Base-by-base conservation (phyloP, 306 rosid genomes). In the Malus orientalis region DNA sequence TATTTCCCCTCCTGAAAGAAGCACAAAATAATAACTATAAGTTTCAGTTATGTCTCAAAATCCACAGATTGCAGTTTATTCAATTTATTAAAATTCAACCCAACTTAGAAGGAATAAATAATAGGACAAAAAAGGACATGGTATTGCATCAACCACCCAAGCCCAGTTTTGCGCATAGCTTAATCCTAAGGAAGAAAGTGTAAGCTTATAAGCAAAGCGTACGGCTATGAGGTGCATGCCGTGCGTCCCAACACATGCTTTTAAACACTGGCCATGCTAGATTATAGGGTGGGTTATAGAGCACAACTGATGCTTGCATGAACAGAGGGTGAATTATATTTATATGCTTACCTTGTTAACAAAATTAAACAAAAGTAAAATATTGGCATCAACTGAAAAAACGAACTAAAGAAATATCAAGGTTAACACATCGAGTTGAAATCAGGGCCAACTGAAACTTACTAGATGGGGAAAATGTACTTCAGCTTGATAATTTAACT, bases 1-100 rank as follows among this genome's bases (percentile, higher is more conserved):
- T 84, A 95, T 80, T 85, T 89, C 93, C 76, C 97, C 97, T 30
- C 97, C 98, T 92, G 81, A 74, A 22, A 76, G 69, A 82, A 78
- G 61, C 23, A 54, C 20, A 51, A 53, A 71, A 71, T 62, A 74
- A 47, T 18, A 64, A 53, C 79, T 15, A 60, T 22, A 44, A 45
- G 22, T 32, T 22, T 22, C 23, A 73, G 8, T 45, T 22, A 59
- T 18, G 29, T 62, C 67, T 16, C 40, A 4, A 64, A 64, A 32
- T 44, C 44, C 14, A 32, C 13, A 32, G 69, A 18, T 64, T 13
- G 8, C 67, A 27, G 45, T 30, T 16, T 18, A 64, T 32, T 32
- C 45, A 6, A 64, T 11, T 64, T 32, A 14, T 64, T 8, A 18
- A 32, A 18, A 16, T 9, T 32, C 42, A 22, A 62, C 20, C 67